Base-by-base conservation (phyloP, 139 green algal species). In the Mychonastes homosphaera region DNA sequence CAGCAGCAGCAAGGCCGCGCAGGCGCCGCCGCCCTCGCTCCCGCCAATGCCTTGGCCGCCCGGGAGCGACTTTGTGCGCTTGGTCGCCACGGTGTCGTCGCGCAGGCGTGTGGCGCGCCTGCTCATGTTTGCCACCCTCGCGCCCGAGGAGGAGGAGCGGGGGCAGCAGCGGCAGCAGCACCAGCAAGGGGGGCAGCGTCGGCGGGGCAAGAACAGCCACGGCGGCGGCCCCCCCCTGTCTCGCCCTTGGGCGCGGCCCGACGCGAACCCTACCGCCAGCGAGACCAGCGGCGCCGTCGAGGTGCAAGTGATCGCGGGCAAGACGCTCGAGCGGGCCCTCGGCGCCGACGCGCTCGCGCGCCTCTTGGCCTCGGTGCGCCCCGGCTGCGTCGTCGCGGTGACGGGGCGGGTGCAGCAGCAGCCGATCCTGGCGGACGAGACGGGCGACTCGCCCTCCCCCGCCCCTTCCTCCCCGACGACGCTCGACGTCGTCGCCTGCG, bases 251-350 rank as follows among this genome's bases (percentile, higher is more conserved):
- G 29, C 26, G 19, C 47, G 69, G 50, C 67, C 67, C 3, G 53
- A 69, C 15, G 43, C 57, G 4, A 19, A 34, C 39, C 36, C 9
- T 9, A 4, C 30, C 8, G 23, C 44, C 26, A 44, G 46, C 16
- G 21, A 35, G 52, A 46, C 2, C 47, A 54, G 32, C 18, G n/a
- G 7, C 15, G 41, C 53, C 24, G 41, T 28, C 5, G 53, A 74
- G 67, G 61, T 74, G n/a, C 67, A 74, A 49, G 21, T 74, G 2
- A 74, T 74, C 48, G 19, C 58, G 28, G 67, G 67, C 29, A 74
- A 74, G 55, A 74, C 67, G 3, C 44, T 74, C 26, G 67, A 74
- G 61, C 15, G 61, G 2, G 34, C 39, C 26, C 27, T 70, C 41
- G 67, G 59, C 5, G 23, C 55, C 6, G 28, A 58, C 28, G 21